Percentiles rank a stretch among this genome's conserved stretches.
phyloP scores from a whole-genome alignment of 805 yeast genomes.

The Candida boleticola region DNA sequence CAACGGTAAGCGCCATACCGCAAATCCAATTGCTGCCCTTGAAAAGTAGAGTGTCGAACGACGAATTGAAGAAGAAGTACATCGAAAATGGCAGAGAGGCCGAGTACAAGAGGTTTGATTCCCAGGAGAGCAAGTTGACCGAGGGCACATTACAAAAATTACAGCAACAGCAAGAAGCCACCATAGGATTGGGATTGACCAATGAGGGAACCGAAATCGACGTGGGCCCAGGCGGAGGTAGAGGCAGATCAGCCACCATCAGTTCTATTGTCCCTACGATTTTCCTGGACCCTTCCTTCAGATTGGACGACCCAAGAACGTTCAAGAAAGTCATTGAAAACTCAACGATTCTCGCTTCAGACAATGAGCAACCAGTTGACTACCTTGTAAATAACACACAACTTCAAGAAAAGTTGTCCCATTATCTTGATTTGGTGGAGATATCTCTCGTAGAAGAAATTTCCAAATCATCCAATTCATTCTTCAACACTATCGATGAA shows the following conservation, averaged over 20 bases:
- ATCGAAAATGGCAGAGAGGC: conserved; percentile 15
- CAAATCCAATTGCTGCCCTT: conserved; percentile 56
- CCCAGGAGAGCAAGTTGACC: conserved; percentile 35
- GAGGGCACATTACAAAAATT: conserved; percentile 34
- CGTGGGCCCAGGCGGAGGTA: not conserved
- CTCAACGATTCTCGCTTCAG: conserved; percentile 40
- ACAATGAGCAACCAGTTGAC: conserved; percentile 20
- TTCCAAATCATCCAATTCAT: conserved; percentile 78
- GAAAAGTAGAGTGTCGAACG: conserved; percentile 19
- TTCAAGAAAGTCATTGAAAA: conserved; percentile 73
- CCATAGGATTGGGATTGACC: not conserved
- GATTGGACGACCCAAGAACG: conserved; percentile 83
- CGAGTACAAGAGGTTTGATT: conserved; percentile 36
- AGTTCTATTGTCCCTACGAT: conserved; percentile 55
- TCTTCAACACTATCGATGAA: conserved; percentile 81
- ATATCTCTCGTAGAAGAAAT: conserved; percentile 77
- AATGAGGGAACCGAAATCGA: not conserved
- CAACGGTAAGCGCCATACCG: conserved; percentile 83
- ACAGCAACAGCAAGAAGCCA: conserved; percentile 14
- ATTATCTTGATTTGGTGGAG: conserved; percentile 84
- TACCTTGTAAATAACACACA: conserved; percentile 48
- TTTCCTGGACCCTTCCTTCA: conserved; percentile 65
- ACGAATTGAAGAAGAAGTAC: conserved; percentile 18
- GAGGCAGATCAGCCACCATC: not conserved
- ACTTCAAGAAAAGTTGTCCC: conserved; percentile 75